Conservation (phyloP, 805 yeast genomes). For the Hanseniaspora valbyensis region DNA sequence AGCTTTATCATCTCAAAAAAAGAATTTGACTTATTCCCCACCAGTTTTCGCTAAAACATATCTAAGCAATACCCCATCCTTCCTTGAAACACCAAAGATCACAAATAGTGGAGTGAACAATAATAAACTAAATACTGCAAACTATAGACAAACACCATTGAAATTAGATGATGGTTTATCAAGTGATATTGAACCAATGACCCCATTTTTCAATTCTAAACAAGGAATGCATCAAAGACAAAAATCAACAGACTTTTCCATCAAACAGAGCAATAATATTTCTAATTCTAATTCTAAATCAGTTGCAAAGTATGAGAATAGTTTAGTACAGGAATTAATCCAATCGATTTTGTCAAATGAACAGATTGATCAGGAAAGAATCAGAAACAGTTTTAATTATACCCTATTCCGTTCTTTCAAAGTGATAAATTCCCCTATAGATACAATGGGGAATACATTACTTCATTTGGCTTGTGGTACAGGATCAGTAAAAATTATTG, state of each 20-base stretch:
- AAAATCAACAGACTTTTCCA: not conserved
- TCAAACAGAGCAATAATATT: no score
- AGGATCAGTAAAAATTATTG: conserved; percentile 72
- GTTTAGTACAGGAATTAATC: not conserved
- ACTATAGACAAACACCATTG: conserved; percentile 16
- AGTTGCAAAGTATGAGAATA: not conserved
- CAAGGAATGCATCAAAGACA: not conserved
- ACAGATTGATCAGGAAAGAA: not conserved
- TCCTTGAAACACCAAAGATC: not conserved
- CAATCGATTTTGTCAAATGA: conserved; percentile 19
- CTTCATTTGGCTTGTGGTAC: conserved; percentile 97
- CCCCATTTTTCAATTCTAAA: conserved; percentile 7
- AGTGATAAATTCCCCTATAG: conserved; percentile 67
- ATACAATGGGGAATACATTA: conserved; percentile 88
- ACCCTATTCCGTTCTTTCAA: conserved; percentile 25
- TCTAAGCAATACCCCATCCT: not conserved
- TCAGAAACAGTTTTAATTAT: not conserved
- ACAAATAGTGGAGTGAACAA: not conserved
- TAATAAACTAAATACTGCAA: not conserved
- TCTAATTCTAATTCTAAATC: no score
- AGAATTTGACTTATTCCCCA: not conserved
- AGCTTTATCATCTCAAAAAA: conserved; percentile 3
- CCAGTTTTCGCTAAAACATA: not conserved
- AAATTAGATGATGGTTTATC: conserved; percentile 31
- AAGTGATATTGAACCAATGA: conserved; percentile 29